Conservation (phyloP, 306 rosid genomes). For the Oemleria cerasiformis region DNA sequence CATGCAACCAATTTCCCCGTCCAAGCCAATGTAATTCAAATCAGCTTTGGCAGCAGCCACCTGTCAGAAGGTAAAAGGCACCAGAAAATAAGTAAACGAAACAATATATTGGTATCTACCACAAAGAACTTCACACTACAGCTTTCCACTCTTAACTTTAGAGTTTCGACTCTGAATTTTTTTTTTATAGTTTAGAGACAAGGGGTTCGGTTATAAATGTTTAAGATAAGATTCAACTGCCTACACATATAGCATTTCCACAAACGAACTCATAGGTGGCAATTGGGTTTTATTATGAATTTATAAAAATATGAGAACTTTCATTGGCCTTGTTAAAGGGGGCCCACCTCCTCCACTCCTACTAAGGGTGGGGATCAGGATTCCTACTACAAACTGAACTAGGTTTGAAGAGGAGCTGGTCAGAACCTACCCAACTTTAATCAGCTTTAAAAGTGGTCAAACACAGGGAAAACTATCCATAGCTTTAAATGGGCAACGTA, state of each 20-base stretch:
- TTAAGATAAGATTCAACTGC: background rate
- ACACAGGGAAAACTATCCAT: slow-evolving; percentile 1
- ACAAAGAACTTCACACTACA: background rate
- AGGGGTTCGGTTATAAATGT: background rate
- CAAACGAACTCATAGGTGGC: background rate
- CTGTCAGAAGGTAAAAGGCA: slow-evolving; percentile 44
- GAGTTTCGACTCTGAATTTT: too few relatives aligned
- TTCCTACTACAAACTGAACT: background rate
- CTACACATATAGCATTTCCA: background rate
- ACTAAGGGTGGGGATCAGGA: background rate
- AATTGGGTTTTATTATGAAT: background rate
- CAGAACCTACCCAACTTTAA: background rate
- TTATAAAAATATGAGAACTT: background rate
- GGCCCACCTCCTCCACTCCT: background rate
- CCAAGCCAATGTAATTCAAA: slow-evolving; percentile 91
- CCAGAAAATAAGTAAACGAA: slow-evolving; percentile 5
- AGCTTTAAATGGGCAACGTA: slow-evolving; percentile 6
- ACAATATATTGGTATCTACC: background rate
- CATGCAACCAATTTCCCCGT: slow-evolving; percentile 99
- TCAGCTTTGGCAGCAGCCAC: slow-evolving; percentile 94
- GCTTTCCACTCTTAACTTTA: background rate
- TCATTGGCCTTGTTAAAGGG: background rate
- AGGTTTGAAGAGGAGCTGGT: background rate
- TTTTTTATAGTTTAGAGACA: too few relatives aligned
- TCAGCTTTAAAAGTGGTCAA: background rate